A percentile compares a stretch with the other conserved stretches of the same genome.
Conservation (phyloP, 306 rosid species). For the Vicia faba region DNA sequence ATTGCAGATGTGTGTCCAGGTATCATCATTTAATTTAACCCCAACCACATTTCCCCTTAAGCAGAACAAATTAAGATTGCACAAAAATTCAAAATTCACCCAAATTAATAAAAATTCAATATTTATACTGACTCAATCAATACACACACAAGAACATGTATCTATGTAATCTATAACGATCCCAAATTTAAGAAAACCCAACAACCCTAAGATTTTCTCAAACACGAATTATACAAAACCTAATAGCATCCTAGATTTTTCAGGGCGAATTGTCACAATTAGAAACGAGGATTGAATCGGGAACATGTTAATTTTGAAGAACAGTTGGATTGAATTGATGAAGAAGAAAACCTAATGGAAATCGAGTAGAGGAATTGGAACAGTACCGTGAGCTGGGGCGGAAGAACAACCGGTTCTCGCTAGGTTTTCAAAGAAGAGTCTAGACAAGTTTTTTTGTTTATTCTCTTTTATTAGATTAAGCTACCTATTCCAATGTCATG, state of each 20-base stretch:
- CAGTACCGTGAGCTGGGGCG: constrained; percentile 26
- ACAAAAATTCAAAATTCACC: constrained; percentile 2
- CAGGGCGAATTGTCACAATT: neutral
- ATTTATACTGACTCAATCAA: neutral
- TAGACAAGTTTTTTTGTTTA: neutral
- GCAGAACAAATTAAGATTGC: neutral
- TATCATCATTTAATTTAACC: neutral
- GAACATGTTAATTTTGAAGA: neutral
- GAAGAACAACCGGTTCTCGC: neutral
- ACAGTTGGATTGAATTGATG: neutral
- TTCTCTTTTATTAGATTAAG: neutral
- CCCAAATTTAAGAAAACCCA: constrained; percentile 11
- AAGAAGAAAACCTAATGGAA: neutral
- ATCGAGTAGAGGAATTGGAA: neutral
- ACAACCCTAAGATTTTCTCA: constrained; percentile 1
- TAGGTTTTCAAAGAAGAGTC: neutral
- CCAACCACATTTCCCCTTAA: neutral
- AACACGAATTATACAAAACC: constrained; percentile 14
- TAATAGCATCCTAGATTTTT: neutral
- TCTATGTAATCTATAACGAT: constrained; percentile 19
- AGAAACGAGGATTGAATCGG: neutral
- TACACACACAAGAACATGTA: neutral
- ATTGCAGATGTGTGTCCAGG: neutral
- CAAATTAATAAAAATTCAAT: constrained; percentile 12
- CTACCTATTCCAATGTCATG: neutral